Base-by-base conservation (phyloP, 2,329 filamentous ascomycete species). In the Fusarium stilboides region DNA sequence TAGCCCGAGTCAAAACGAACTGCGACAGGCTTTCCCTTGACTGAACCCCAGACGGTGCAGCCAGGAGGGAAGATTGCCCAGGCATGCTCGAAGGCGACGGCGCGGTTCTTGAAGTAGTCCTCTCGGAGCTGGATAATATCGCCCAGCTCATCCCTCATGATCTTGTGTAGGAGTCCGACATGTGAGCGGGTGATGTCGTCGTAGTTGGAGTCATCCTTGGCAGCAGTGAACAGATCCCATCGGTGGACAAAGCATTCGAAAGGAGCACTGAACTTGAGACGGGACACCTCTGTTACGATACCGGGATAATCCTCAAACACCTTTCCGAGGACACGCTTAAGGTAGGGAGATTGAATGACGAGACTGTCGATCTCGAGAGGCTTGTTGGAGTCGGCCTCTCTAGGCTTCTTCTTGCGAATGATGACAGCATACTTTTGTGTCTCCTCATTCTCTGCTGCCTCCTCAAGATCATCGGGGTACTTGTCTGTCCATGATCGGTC, bases 181-280 rank as follows among this genome's bases (percentile, higher is more conserved):
- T 88, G 85, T 31, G 81, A 77, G 45, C 80, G 83, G 3, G 83
- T 84, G 19, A 59, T 33, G 1, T 69, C 70, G 17, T 88, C 84
- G 34, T 81, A 77, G 3, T 78, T 73, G 9, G 81, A 70, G 33
- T 82, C 79, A 12, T 83, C 74, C 43, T 82, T 77, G 24, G 82
- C 81, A 6, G 78, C 74, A 12, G 75, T 69, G 37, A 89, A 82
- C 8, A 79, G 72, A 2, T 82, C 79, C 89, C 89, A 92, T 33
- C 90, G 85, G 76, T 93, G 89, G 40, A 92, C 87, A 49, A 93
- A 87, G 0, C 88, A 87, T 68, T 86, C 80, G 64, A 92, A 92
- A 0, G 88, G 88, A 0, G 84, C 85, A 9, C 79, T 76, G 63
- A 92, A 91, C 57, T 87, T 86, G 3, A 92, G 80, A 2, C 87